phyloP scores from a whole-genome alignment of 306 rosid genomes.

The Quercus aquifolioides region DNA sequence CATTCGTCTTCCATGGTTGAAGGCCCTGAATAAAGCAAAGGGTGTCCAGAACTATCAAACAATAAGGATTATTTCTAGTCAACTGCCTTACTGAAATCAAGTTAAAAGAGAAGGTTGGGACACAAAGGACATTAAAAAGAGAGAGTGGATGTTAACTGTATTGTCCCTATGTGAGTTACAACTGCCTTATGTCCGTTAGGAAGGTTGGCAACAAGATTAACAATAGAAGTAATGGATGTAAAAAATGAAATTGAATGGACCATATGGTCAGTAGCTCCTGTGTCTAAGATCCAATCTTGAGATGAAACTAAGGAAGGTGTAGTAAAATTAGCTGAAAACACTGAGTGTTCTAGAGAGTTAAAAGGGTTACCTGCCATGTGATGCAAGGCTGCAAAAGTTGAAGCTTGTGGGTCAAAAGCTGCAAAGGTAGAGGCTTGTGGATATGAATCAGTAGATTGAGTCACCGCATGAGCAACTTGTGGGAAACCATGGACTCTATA shows the following conservation, averaged over 20 bases:
- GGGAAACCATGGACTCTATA: no score
- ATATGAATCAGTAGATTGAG: no score
- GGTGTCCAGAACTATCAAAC: neutral
- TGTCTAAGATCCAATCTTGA: neutral
- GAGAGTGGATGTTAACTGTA: neutral
- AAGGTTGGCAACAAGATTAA: neutral
- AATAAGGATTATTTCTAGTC: neutral
- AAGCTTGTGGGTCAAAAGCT: no score
- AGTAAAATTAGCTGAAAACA: no score
- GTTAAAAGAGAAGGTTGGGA: neutral
- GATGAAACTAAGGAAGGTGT: no score
- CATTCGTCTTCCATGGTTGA: neutral
- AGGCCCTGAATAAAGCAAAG: neutral
- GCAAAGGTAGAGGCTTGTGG: no score
- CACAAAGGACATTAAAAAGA: neutral
- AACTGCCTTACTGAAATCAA: neutral
- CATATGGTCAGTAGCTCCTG: neutral
- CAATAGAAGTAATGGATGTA: neutral
- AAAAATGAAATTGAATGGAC: neutral
- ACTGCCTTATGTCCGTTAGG: neutral
- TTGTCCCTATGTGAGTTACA: neutral
- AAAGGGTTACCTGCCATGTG: no score
- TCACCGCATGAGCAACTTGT: no score
- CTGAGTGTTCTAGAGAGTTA: no score
- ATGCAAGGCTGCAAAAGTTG: no score